Evolutionary conservation across 345 rosid genomes (phyloP).

Genomic region (Gossypium herbaceum): DNA sequence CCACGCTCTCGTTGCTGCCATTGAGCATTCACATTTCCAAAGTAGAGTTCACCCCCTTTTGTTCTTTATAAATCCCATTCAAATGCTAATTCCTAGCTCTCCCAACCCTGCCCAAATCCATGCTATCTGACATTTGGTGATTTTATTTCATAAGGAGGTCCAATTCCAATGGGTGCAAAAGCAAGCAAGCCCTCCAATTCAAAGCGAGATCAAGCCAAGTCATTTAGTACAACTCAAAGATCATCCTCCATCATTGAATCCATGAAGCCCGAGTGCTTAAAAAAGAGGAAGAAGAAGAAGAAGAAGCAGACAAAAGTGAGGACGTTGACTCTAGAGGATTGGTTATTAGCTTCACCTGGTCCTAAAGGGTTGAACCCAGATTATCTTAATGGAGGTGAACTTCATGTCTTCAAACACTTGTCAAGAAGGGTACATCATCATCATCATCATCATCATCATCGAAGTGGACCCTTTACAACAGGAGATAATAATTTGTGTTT

Average conservation of each 20-base stretch:
- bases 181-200: slow-evolving; percentile 13
- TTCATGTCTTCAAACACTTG: slow-evolving; percentile 18
- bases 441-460: slow-evolving; percentile 18
- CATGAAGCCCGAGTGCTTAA: slow-evolving; percentile 26
- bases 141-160: background rate
- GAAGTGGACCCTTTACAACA: background rate
- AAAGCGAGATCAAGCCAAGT: background rate
- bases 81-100: no score
- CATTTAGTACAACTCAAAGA: background rate
- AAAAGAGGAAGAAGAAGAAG: slow-evolving; percentile 13
- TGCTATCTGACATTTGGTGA: background rate
- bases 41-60: no score
- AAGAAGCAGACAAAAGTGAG: background rate
- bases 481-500: background rate
- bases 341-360: slow-evolving; percentile 31
- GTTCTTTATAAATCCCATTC: background rate
- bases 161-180: slow-evolving; percentile 25
- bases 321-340: slow-evolving; percentile 34
- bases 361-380: slow-evolving; percentile 17
- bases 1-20: background rate
- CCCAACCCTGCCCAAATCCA: background rate
- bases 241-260: slow-evolving; percentile 10
- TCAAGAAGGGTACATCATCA: slow-evolving; percentile 22
- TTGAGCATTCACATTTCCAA: background rate
- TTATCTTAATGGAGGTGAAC: slow-evolving; percentile 22